phyloP scores from a whole-genome alignment of 371 early-diverging fungal genomes.

The Mortierella polycephala region DNA sequence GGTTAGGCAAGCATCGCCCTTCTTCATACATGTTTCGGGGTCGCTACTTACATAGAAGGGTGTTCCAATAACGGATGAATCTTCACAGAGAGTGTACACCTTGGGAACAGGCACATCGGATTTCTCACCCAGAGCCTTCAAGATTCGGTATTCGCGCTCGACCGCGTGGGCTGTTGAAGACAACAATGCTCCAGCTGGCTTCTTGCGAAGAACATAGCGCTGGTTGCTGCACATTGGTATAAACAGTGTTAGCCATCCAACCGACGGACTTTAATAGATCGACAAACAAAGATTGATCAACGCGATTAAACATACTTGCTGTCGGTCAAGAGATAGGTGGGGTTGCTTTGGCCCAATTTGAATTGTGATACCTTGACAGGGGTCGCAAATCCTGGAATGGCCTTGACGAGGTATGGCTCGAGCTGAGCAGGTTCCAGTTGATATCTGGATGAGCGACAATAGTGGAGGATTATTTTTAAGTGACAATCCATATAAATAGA shows the following conservation, averaged over 20 bases:
- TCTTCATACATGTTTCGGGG: not conserved
- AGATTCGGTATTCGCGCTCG: constrained; percentile 88
- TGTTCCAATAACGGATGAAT: constrained; percentile 81
- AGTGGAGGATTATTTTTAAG: not conserved
- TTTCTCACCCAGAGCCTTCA: constrained; percentile 76
- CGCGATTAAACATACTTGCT: constrained; percentile 59
- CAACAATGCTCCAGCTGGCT: constrained; percentile 88
- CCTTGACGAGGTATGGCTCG: constrained; percentile 63
- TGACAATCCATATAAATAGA: not conserved
- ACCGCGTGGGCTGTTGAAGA: constrained; percentile 80
- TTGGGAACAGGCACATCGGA: constrained; percentile 90
- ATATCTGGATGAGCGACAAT: constrained; percentile 59
- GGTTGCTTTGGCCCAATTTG: constrained; percentile 91
- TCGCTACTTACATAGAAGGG: constrained; percentile 83
- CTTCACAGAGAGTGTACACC: constrained; percentile 86
- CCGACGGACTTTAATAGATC: not conserved
- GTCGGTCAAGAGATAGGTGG: constrained; percentile 84
- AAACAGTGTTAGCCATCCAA: not conserved
- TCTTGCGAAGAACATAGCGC: constrained; percentile 88
- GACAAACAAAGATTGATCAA: not conserved
- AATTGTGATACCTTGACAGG: constrained; percentile 86
- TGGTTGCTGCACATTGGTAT: constrained; percentile 10
- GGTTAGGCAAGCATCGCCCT: too few species aligned
- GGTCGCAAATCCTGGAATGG: constrained; percentile 62
- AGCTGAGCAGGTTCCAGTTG: constrained; percentile 71